Base-by-base conservation (phyloP, 116 monocot genomes). In the Phalaenopsis hybrid region DNA sequence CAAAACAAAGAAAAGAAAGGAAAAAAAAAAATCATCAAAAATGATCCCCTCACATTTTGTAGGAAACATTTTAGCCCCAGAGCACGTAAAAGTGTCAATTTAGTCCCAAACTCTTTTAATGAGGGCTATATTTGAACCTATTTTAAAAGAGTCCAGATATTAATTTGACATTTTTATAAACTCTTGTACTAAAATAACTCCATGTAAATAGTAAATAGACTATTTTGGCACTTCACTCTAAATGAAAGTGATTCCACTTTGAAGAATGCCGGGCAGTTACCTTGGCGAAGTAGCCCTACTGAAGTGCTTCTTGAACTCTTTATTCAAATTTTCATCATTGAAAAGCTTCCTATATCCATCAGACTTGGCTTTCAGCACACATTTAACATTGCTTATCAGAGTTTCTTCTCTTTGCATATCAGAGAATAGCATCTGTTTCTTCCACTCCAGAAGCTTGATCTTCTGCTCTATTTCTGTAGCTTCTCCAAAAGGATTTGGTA, bases 371-470 rank as follows among this genome's bases (percentile, higher is more conserved):
- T 69, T 84, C 44, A 88, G 86, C 15, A 77, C 83, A 5, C 41
- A 78, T 85, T 85, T 95, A 8, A 55, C 89, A 79, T 82, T 80
- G 57, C 78, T 85, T 63, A 90, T 31, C 37, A 95, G 81, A 57
- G 75, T 72, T 70, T 92, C 91, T 85, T 92, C 92, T 81, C 90
- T 89, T 84, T 88, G 81, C 49, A 88, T 79, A 84, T 92, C 95
- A 81, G 90, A 89, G 77, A 20, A 12, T 73, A 90, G 82, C 79
- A 88, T 89, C 84, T 94, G 90, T 65, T 85, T 90, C 79, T 86
- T 87, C 94, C 92, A 92, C 8, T 85, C 81, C 84, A 87, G 6
- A 84, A 88, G 81, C 77, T 87, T 92, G 44, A 92, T 59, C 81
- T 90, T 68, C 74, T 88, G 86, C 67, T 92, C 85, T 72, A 78